These are phyloP conservation scores for Clarireedia paspali DNA, from an alignment of 2,329 filamentous ascomycete species.

Conservation along the genomic window DNA sequence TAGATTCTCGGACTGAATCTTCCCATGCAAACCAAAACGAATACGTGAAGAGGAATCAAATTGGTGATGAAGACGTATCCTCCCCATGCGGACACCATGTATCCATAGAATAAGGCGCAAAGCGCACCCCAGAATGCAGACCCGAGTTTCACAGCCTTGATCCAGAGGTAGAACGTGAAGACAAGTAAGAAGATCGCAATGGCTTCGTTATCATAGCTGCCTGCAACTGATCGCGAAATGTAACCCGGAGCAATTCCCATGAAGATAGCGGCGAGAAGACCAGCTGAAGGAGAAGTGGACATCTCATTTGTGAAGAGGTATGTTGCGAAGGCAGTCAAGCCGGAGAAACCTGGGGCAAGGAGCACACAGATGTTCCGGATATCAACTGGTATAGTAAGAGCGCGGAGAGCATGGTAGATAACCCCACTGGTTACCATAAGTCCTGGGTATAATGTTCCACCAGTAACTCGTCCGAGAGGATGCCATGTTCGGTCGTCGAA, in stretches of 20 bases:
- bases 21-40: conserved; percentile 94
- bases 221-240: conserved; percentile 94
- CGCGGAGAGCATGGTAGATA: conserved; percentile 90
- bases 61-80: conserved; percentile 99
- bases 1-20: conserved; percentile 91
- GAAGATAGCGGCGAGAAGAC: conserved; percentile 86
- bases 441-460: conserved; percentile 96
- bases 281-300: conserved; percentile 89
- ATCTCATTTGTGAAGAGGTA: conserved; percentile 97
- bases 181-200: conserved; percentile 98
- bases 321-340: conserved; percentile 82
- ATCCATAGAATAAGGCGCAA: conserved; percentile 94
- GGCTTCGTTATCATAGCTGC: conserved; percentile 98
- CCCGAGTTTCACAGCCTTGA: conserved; percentile 93
- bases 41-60: conserved; percentile 85
- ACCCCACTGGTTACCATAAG: conserved; percentile 97
- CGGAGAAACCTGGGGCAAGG: conserved; percentile 89
- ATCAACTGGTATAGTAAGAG: conserved; percentile 86
- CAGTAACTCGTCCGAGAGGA: conserved; percentile 93
- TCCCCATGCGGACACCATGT: conserved; percentile 99
- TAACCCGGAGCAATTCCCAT: conserved; percentile 98
- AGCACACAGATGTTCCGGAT: conserved; percentile 98
- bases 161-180: conserved; percentile 98
- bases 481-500: conserved; percentile 99
- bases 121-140: conserved; percentile 95